Base-by-base conservation (phyloP, 495 filamentous ascomycete genomes). In the Mycothermus thermophilus region DNA sequence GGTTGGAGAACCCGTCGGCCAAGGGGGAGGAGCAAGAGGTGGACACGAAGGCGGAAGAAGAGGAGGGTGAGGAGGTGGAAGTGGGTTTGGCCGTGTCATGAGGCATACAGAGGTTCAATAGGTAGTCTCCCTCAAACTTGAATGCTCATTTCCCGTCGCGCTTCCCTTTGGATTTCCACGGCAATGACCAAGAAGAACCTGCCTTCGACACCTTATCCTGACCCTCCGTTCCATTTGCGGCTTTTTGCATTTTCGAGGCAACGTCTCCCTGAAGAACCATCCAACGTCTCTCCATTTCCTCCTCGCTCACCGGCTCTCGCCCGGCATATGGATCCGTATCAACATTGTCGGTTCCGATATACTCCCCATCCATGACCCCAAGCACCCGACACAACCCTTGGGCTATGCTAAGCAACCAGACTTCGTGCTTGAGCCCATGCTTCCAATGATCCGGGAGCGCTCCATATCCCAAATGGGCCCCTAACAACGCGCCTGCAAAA, bases 401-500 rank as follows among this genome's bases (percentile, higher is more conserved):
- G 3, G 52, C 38, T 35, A 65, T 68, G 7, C 43, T 30, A 11
- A 54, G 28, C 4, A 66, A 36, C 64, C 64, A 68, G 17, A 50
- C 50, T 11, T 43, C 41, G 30, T 66, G 48, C 12, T 34, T 37
- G 8, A 69, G 35, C 9, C 64, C 65, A 27, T 59, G 37, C 20
- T 51, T 51, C 64, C 65, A 67, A 25, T 60, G 53, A 15, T 48
- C 41, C 6, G 64, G 62, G 10, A 67, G 35, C 1, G 35, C 44
- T 17, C 34, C 42, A 39, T 60, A 62, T 6, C 64, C 65, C 14
- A 65, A 26, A 38, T 51, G 62, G 4, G 44, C 56, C 0, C 65
- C 65, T 8, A 67, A 20, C 2, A 69, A 31, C 0, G 63, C 62
- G 1, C 63, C 64, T 2, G 63, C 63, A 41, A 61, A 58, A 30